Evolutionary conservation across 257 asterid species (phyloP), one percentile per base, ranked within the genome.

Genomic region (Solanum piurae): DNA sequence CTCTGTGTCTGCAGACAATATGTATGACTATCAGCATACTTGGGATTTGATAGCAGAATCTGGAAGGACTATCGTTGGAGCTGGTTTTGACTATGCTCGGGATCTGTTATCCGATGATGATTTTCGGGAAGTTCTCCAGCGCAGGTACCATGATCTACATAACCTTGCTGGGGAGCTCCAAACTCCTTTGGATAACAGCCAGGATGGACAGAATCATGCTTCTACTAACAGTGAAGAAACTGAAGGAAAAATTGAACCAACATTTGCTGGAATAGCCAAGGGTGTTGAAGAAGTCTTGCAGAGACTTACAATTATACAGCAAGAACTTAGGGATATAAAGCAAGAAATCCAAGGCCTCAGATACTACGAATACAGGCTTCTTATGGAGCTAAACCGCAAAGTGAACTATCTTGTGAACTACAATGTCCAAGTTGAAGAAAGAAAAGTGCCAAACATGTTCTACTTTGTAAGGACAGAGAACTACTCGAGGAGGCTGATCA

Each of bases 11-110:
- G 98, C 98, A 27, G 99, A 96, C 37, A 37, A 90, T 87, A 95
- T 96, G 89, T 95, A 96, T 37, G 98, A 96, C 72, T 96, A 95
- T 92, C 99, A 96, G 90, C 99, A 94, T 90, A 95, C 98, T 1
- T 96, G 98, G 99, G 95, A 88, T 72, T 88, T 95, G 9, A 52
- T 92, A 34, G 37, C 83, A 27, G 95, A 96, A 71, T 93, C 96
- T 21, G 97, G 96, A n/a, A 93, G 88, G 91, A 36, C 86, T 12
- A 87, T 96, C 84, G 31, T 93, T 2, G 94, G 92, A 55, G 90
- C 94, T 4, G 96, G 96, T 68, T 95, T 94, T 31, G 94, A 95
- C 88, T 94, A 90, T 84, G 98, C 97, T 86, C 92, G 99, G 77
- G 96, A 94, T 85, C 91, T 95, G 83, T 86, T 96, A 84, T 96